Evolutionary conservation across 352 stramenopile genomes (phyloP), one percentile per base, ranked within the genome.

Genomic region (Phytopythium delawarense): DNA sequence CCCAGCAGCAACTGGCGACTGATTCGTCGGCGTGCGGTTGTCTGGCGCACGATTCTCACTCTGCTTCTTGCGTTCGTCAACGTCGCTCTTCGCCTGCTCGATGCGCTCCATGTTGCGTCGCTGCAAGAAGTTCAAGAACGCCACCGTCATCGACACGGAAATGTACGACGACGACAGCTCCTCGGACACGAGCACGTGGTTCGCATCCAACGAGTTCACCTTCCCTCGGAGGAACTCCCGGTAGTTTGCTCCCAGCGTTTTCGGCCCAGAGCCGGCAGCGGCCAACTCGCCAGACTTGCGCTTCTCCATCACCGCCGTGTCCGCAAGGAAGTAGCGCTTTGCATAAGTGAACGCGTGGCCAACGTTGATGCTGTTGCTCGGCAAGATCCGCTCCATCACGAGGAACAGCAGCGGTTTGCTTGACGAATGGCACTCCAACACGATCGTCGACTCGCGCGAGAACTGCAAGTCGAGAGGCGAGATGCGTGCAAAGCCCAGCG

Each of bases 81-180:
- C 78, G n/a, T 82, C 63, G 8, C 69, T 48, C 16, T 77, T 72
- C 16, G 82, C 74, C 32, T 91, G 74, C 3, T 89, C 67, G 21
- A 91, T 89, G 28, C 78, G 78, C 3, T 55, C 65, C 18, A 81
- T 64, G 75, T 96, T 96, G 52, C 87, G 71, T 9, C 65, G 63
- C 55, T 93, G 85, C 7, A 92, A 65, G 49, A 89, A 82, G 54
- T 84, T 86, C 21, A 96, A 67, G 63, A 88, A 93, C 59, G 84
- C 85, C n/a, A 87, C 72, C 9, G 80, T 82, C 53, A 96, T 84
- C 12, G 83, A 92, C n/a, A 96, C 75, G 1, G 83, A 92, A 20
- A 85, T 88, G 59, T 91, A 92, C 18, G 83, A 92, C 2, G 79
- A 71, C 30, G 83, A 94, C 23, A 96, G 63, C 64, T 96, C 87